phyloP scores from a whole-genome alignment of 768 basidiomycete species.

The Termitomyces sp. region DNA sequence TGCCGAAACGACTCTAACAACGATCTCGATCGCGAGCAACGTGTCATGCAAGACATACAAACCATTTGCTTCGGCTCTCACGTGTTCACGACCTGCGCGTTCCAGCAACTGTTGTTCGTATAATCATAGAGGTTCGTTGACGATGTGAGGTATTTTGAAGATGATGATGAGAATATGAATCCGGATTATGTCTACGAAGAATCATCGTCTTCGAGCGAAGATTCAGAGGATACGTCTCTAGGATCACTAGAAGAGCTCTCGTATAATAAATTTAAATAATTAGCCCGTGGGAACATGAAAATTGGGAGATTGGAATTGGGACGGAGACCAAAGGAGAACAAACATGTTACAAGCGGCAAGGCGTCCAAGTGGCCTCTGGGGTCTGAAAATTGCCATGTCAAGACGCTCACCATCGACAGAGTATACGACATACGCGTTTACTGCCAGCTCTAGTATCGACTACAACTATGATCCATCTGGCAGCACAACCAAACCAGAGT shows the following conservation, averaged over 20 bases:
- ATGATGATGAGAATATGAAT: not conserved
- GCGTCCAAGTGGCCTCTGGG: not conserved
- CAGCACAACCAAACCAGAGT: constrained; percentile 3
- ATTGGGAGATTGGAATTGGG: not conserved
- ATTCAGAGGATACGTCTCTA: not conserved
- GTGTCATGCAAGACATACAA: not conserved
- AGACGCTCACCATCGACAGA: not conserved
- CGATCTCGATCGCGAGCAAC: not conserved
- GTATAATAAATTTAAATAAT: too few species aligned
- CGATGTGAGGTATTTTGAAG: not conserved
- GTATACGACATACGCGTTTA: constrained; percentile 14
- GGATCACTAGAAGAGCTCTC: not conserved
- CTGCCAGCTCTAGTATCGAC: constrained; percentile 17
- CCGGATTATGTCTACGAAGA: too few species aligned
- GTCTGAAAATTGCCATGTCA: not conserved
- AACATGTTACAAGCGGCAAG: too few species aligned
- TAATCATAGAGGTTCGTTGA: not conserved
- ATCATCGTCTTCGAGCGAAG: not conserved
- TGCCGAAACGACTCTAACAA: not conserved
- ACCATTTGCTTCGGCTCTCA: not conserved
- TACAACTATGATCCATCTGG: constrained; percentile 27
- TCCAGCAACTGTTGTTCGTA: not conserved
- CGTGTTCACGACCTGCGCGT: not conserved
- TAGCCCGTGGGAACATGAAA: not conserved
- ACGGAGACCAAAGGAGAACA: too few species aligned